Evolutionary conservation across 306 rosid species (phyloP), one percentile per base, ranked within the genome.

Genomic region (Albizia julibrissin): DNA sequence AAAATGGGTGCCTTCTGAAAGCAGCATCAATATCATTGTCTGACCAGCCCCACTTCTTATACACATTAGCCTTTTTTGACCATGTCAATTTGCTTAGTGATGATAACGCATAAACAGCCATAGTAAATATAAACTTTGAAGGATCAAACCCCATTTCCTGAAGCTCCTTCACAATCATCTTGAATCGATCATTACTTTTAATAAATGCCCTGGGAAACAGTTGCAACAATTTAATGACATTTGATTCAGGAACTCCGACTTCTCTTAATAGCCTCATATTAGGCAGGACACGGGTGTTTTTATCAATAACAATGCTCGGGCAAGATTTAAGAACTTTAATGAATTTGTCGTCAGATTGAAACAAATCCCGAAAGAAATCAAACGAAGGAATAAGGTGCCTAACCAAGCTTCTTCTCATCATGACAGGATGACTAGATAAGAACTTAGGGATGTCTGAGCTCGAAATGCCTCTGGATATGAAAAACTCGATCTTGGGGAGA

Each of bases 41-140:
- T 42, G 84, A 69, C 75, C 80, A 84, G 26, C 80, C 89, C 87
- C 87, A 87, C 7, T 69, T 81, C 77, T 58, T 81, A 52, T 74
- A 84, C 52, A 44, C 16, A 37, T 54, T 43, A 34, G 76, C 58
- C 84, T 84, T 84, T 64, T 65, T 68, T 15, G 43, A 52, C 84
- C 82, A 69, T 3, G 86, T 86, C 3, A 81, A 81, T 61, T 69
- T 78, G 74, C 47, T 81, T 43, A 81, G 9, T 0, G 31, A 11
- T 12, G 40, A 7, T 33, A 49, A 47, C 3, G 24, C 21, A 62
- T 6, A 3, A 37, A 79, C 68, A 31, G 81, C 85, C 15, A 1
- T 8, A 62, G 64, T 1, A 50, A 81, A 87, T 10, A 40, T 26
- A 52, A 37, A 4, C 31, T 40, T 84, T 9, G 22, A 27, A 29